Percentiles rank a stretch among this genome's conserved stretches.
phyloP scores from a whole-genome alignment of 805 yeast species.

The Wickerhamomyces chambardii region DNA sequence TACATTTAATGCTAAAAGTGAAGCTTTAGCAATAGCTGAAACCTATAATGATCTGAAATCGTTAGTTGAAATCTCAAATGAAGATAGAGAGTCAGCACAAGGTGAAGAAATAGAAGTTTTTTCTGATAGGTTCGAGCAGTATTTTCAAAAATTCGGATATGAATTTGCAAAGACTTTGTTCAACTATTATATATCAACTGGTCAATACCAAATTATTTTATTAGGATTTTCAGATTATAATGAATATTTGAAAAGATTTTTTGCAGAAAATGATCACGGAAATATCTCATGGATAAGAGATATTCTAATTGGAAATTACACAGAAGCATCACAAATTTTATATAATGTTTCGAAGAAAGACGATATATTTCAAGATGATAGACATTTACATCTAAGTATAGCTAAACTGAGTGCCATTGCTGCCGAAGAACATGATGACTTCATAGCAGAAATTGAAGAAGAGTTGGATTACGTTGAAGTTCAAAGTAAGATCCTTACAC shows the following conservation, averaged over 20 bases:
- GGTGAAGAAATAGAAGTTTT: slow-evolving; percentile 11
- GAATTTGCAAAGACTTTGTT: slow-evolving; percentile 61
- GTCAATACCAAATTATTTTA: slow-evolving; percentile 44
- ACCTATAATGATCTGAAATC: slow-evolving; percentile 57
- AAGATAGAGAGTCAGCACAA: slow-evolving; percentile 23
- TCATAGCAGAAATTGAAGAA: slow-evolving; percentile 37
- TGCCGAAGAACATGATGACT: slow-evolving; percentile 6
- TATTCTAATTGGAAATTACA: slow-evolving; percentile 40
- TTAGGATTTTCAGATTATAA: slow-evolving; percentile 47
- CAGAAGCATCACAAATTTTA: slow-evolving; percentile 40
- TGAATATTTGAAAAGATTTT: slow-evolving; percentile 39
- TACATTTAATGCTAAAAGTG: slow-evolving; percentile 35
- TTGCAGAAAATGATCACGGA: slow-evolving; percentile 37
- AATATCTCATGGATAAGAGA: slow-evolving; percentile 68
- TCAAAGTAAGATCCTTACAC: slow-evolving; percentile 30
- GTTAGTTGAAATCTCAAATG: slow-evolving; percentile 43
- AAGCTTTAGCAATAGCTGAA: slow-evolving; percentile 58
- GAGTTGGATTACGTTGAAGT: slow-evolving; percentile 38
- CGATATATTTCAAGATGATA: slow-evolving; percentile 34
- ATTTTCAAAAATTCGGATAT: slow-evolving; percentile 55
- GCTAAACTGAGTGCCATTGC: slow-evolving; percentile 64
- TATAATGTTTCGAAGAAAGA: slow-evolving; percentile 28
- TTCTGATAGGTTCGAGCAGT: slow-evolving; percentile 30
- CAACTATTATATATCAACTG: slow-evolving; percentile 42
- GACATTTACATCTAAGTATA: slow-evolving; percentile 52